Conservation (phyloP, 1,284 basidiomycete genomes). For the Malassezia nana region DNA sequence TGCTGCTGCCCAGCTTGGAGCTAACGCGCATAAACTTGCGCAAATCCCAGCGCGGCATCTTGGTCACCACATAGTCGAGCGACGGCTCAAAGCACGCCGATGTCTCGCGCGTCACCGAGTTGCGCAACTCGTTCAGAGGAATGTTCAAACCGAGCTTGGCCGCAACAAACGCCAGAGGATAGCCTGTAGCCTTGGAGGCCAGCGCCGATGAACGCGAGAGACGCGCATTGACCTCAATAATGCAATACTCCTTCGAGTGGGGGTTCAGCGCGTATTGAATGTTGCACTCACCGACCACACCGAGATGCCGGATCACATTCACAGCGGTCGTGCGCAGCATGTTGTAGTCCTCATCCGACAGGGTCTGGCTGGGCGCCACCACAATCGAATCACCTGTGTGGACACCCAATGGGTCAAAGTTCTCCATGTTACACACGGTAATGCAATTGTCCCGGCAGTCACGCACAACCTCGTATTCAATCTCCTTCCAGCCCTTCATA, state of each 20-base stretch:
- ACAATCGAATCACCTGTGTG: slow-evolving; percentile 99
- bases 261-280: slow-evolving; percentile 98
- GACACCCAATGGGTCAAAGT: slow-evolving; percentile 95
- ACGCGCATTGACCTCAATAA: slow-evolving; percentile 99
- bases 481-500: slow-evolving; percentile 95
- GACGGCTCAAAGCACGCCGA: slow-evolving; percentile 96
- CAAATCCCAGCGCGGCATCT: slow-evolving; percentile 97
- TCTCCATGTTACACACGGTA: slow-evolving; percentile 99
- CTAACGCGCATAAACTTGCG: slow-evolving; percentile 71
- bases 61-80: slow-evolving; percentile 93
- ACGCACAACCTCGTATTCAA: slow-evolving; percentile 98
- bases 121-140: slow-evolving; percentile 93
- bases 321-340: slow-evolving; percentile 97
- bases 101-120: slow-evolving; percentile 90
- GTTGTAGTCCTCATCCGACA: slow-evolving; percentile 80
- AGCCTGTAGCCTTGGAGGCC: slow-evolving; percentile 96
- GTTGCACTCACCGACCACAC: slow-evolving; percentile 95
- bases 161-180: slow-evolving; percentile 94
- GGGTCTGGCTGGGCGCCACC: slow-evolving; percentile 90
- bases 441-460: slow-evolving; percentile 97
- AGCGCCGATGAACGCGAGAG: slow-evolving; percentile 93
- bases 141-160: slow-evolving; percentile 94
- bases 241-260: slow-evolving; percentile 87
- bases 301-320: slow-evolving; percentile 93
- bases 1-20: slow-evolving; percentile 40